Evolutionary conservation across 768 basidiomycete species (phyloP), one percentile per base, ranked within the genome.

Genomic region (Inosperma sp.): DNA sequence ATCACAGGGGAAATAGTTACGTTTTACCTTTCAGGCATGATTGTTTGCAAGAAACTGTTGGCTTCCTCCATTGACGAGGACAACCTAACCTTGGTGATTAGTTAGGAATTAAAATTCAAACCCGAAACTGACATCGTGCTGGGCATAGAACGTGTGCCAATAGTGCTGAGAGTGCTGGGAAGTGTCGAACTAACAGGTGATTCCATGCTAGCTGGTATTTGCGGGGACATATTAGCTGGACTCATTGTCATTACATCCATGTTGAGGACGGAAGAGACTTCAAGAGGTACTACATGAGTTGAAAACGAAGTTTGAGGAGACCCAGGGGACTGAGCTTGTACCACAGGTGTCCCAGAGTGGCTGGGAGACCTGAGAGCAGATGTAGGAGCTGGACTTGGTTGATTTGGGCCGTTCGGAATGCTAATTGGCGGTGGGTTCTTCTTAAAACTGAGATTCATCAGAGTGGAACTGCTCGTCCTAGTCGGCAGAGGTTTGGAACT

Each of bases 1-100:
- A 17, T 36, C 22, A 26, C 16, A 35, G 34, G 8, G 13, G 10
- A 29, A 10, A 43, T 33, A 33, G 26, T 8, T 65, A n/a, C n/a
- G n/a, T n/a, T 70, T 36, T 54, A 79, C 77, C 63, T 63, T 8
- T 62, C 7, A 34, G 75, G 73, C 72, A 77, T 75, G 7, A 74
- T 56, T 2, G 48, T 48, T 8, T 62, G 59, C 30, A 79, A 59
- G 48, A 78, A 75, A 1, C 62, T 53, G 9, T 73, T 67, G 17
- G 66, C 68, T 37, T 62, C 64, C 16, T 40, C 14, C 48, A 48
- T 31, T 13, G 52, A 13, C 22, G 46, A n/a, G n/a, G n/a, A n/a
- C n/a, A n/a, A n/a, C n/a, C n/a, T n/a, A n/a, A n/a, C n/a, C n/a
- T n/a, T n/a, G n/a, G n/a, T n/a, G n/a, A n/a, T n/a, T n/a, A n/a